A percentile compares a stretch with the other conserved stretches of the same genome.
These are phyloP conservation scores for Domatiomyces catenatus DNA, from an alignment of 2,329 filamentous ascomycete species.

Conservation along the genomic window DNA sequence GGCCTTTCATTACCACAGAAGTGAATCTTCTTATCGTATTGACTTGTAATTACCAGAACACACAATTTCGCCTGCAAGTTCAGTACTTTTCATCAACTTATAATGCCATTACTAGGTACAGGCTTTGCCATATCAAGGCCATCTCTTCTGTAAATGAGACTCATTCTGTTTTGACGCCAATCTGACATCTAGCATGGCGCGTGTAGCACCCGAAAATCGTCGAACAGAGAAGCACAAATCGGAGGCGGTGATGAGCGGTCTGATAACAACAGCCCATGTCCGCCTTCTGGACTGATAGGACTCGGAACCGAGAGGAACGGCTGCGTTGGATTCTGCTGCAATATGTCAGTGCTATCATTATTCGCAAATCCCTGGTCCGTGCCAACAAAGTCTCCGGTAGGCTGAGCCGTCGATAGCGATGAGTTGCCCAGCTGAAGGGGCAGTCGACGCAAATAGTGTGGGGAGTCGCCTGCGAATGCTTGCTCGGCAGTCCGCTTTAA, in stretches of 20 bases:
- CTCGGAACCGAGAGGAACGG: not conserved
- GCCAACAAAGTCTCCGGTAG: not conserved
- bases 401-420: not conserved
- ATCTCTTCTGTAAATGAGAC: not conserved
- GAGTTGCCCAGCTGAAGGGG: not conserved
- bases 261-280: not conserved
- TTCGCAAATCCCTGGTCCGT: not conserved
- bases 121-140: no score
- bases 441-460: not conserved
- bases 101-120: no score
- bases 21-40: no score
- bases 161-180: not conserved
- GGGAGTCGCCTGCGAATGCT: not conserved
- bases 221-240: not conserved
- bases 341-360: not conserved
- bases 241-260: not conserved
- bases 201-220: not conserved
- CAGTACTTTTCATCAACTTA: no score
- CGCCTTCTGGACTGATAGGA: not conserved
- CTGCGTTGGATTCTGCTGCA: not conserved
- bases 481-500: not conserved
- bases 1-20: no score
- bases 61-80: no score
- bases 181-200: not conserved
- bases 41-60: no score